Base-by-base conservation (phyloP, 1,284 basidiomycete genomes). In the Cryptococcus sp. region DNA sequence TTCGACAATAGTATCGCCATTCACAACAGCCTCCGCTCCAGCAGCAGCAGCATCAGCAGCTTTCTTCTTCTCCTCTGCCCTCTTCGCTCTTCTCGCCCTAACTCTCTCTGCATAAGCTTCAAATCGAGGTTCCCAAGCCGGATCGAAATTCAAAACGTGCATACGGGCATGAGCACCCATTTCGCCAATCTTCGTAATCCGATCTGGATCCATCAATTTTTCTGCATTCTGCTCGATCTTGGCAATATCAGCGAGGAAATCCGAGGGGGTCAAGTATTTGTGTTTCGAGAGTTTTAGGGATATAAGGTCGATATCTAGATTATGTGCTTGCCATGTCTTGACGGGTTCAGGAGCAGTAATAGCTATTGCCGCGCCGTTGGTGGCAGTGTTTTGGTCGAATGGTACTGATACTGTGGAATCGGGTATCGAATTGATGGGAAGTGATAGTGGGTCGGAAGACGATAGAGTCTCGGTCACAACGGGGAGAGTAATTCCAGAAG, bases 221-320 rank as follows among this genome's bases (percentile, higher is more conserved):
- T 82, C 78, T 0, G 94, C 88, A 62, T 98, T 98, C 61, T 86
- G 83, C 19, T 93, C 87, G 56, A 98, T 97, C 74, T 87, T 87
- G 46, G 81, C 79, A 49, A 98, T 81, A 66, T 98, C 96, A 40
- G 85, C 83, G 9, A 97, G 80, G 77, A 98, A 96, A 52, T 89
- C 84, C 46, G 84, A 81, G 0, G 89, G 87, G 0, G 91, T 92
- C 34, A 91, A 82, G 72, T 98, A 98, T 50, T 85, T 84, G 53
- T 85, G 85, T 69, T 85, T 86, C 77, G 91, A 91, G 14, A 99
- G 79, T 51, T 90, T 85, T 34, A 81, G 78, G 63, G 93, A 87
- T 82, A 99, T 92, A 60, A 82, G 85, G 67, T 98, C 94, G 25
- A 98, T 80, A 69, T 94, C 90, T 77, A 94, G 84, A 63, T 92